These are phyloP conservation scores for Penicillium sp. DNA, from an alignment of 2,329 filamentous ascomycete genomes.

Conservation along the genomic window DNA sequence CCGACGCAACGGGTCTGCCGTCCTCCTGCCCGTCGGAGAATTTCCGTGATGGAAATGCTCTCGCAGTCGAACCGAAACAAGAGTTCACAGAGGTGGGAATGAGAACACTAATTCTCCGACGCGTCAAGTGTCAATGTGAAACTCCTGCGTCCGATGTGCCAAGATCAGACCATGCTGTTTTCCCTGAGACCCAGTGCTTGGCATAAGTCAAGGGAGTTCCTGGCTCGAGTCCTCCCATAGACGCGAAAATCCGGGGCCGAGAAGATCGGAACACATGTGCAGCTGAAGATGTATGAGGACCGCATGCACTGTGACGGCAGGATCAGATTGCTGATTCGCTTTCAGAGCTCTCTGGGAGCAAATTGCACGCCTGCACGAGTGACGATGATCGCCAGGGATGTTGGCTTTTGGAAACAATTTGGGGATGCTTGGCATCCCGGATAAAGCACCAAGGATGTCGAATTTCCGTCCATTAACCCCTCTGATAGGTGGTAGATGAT, in stretches of 20 bases:
- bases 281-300: not conserved
- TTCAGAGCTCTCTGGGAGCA: not conserved
- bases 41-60: conserved; percentile 1
- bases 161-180: not conserved
- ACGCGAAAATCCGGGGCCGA: not conserved
- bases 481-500: not conserved
- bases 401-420: conserved; percentile 8
- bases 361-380: conserved; percentile 9
- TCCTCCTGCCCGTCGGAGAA: not conserved
- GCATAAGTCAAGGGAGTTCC: not conserved
- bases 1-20: not conserved
- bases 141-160: not conserved
- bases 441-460: not conserved
- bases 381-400: conserved; percentile 10
- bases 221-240: not conserved
- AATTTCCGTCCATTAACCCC: conserved; percentile 12
- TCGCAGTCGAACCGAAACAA: not conserved
- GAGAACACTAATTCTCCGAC: conserved; percentile 13
- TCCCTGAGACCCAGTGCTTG: conserved; percentile 5
- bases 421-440: conserved; percentile 10
- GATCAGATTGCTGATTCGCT: not conserved
- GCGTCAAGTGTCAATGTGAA: conserved; percentile 10
- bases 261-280: not conserved
- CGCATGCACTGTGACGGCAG: not conserved
- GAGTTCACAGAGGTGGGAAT: conserved; percentile 5